Evolutionary conservation across 2,329 filamentous ascomycete species (phyloP).

Genomic region (Talaromyces albobiverticillius): DNA sequence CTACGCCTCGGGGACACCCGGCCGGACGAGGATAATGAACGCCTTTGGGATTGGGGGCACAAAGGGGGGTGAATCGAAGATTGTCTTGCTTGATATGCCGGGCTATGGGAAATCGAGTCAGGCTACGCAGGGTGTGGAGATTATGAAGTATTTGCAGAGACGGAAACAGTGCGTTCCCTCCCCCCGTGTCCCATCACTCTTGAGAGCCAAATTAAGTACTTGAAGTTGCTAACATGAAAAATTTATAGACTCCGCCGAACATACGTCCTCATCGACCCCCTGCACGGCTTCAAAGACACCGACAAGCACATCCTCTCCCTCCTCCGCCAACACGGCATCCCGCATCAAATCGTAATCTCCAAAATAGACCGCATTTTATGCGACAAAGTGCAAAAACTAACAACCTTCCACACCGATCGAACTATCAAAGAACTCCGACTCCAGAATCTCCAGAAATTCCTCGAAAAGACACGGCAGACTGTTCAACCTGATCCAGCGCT

Average conservation of each 20-base stretch:
- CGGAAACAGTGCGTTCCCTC: slow-evolving; percentile 56
- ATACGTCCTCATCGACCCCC: slow-evolving; percentile 63
- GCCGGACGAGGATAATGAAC: slow-evolving; percentile 64
- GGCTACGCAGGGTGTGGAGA: slow-evolving; percentile 63
- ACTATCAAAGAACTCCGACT: slow-evolving; percentile 27
- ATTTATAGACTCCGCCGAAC: slow-evolving; percentile 51
- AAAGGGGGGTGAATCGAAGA: slow-evolving; percentile 41
- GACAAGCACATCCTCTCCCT: slow-evolving; percentile 58
- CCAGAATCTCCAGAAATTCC: slow-evolving; percentile 36
- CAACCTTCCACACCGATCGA: slow-evolving; percentile 13
- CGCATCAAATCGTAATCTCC: slow-evolving; percentile 64
- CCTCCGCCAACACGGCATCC: slow-evolving; percentile 55
- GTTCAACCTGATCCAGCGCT: slow-evolving; percentile 36
- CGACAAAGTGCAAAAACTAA: slow-evolving; percentile 30
- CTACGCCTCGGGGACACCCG: slow-evolving; percentile 58
- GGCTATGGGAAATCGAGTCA: slow-evolving; percentile 65
- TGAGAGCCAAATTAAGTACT: background rate
- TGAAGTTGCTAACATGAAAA: slow-evolving; percentile 1
- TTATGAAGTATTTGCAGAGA: slow-evolving; percentile 64
- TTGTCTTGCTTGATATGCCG: slow-evolving; percentile 68
- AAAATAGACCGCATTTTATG: slow-evolving; percentile 61
- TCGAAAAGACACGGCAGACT: slow-evolving; percentile 37
- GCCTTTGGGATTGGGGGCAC: slow-evolving; percentile 60
- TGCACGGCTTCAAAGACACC: slow-evolving; percentile 61
- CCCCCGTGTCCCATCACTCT: background rate